Conservation (phyloP, 768 basidiomycete genomes). For the Pleurotus ostreatus region DNA sequence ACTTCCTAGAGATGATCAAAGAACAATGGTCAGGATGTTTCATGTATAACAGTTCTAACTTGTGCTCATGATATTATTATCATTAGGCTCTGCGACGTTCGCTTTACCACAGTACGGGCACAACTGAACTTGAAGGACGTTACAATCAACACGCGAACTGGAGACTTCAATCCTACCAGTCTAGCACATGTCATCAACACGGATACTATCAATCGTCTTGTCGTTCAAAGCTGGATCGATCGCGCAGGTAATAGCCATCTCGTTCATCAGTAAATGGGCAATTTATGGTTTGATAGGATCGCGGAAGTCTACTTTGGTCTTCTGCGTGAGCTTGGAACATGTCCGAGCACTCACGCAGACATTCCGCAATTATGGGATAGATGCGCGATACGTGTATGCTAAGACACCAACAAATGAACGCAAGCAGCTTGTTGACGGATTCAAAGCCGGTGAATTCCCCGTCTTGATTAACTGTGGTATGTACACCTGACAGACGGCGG, state of each 20-base stretch:
- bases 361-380: conserved; percentile 74
- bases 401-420: conserved; percentile 64
- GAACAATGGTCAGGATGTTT: conserved; percentile 67
- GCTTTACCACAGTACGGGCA: conserved; percentile 79
- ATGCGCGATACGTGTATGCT: conserved; percentile 79
- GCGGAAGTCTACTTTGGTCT: conserved; percentile 87
- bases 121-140: conserved; percentile 68
- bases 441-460: conserved; percentile 71
- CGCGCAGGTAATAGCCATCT: conserved; percentile 56
- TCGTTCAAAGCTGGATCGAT: conserved; percentile 84
- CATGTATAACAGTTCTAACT: neutral
- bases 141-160: conserved; percentile 58
- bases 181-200: conserved; percentile 84
- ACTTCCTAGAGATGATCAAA: conserved; percentile 89
- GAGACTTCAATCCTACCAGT: conserved; percentile 79
- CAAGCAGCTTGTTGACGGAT: conserved; percentile 56
- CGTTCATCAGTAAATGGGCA: neutral
- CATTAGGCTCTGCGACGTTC: conserved; percentile 76
- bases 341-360: conserved; percentile 67
- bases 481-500: conserved; percentile 10
- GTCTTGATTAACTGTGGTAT: conserved; percentile 88
- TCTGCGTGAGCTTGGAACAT: conserved; percentile 84
- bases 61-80: neutral
- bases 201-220: conserved; percentile 65
- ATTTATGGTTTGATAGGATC: conserved; percentile 29